Evolutionary conservation across 805 yeast species (phyloP).

Genomic region (Kockiozyma suomiensis): DNA sequence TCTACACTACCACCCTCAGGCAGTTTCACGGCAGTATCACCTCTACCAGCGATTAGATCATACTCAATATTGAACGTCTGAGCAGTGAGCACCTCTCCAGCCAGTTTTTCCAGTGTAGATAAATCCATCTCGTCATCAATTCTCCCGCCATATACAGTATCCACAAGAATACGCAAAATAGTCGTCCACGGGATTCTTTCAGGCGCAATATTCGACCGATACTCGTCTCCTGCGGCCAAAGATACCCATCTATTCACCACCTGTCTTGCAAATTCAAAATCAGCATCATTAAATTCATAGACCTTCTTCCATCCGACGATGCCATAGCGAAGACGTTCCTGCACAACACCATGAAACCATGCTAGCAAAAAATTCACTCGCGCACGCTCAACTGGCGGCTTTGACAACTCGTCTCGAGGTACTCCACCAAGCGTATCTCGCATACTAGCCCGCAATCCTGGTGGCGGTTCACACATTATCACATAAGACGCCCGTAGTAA

Average conservation of each 20-base stretch:
- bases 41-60: constrained; percentile 40
- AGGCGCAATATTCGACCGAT: constrained; percentile 48
- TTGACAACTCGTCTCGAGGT: constrained; percentile 20
- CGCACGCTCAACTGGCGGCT: constrained; percentile 49
- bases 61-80: constrained; percentile 47
- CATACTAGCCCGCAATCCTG: constrained; percentile 58
- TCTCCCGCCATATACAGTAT: constrained; percentile 61
- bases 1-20: constrained; percentile 53
- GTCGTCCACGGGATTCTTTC: constrained; percentile 58
- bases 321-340: constrained; percentile 58
- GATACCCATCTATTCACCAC: constrained; percentile 51
- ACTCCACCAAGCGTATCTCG: constrained; percentile 44
- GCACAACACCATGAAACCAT: constrained; percentile 71
- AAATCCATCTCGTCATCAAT: constrained; percentile 37
- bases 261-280: constrained; percentile 54
- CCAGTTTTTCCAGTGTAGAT: constrained; percentile 29
- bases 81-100: constrained; percentile 23
- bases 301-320: constrained; percentile 63
- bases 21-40: constrained; percentile 39
- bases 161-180: constrained; percentile 53
- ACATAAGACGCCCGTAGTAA: constrained; percentile 59
- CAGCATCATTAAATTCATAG: constrained; percentile 77
- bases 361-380: constrained; percentile 57
- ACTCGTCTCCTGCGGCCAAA: constrained; percentile 33
- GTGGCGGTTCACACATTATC: constrained; percentile 62